A percentile compares a stretch with the other conserved stretches of the same genome.
Conservation (phyloP, 257 asterid genomes). For the Perilla frutescens region DNA sequence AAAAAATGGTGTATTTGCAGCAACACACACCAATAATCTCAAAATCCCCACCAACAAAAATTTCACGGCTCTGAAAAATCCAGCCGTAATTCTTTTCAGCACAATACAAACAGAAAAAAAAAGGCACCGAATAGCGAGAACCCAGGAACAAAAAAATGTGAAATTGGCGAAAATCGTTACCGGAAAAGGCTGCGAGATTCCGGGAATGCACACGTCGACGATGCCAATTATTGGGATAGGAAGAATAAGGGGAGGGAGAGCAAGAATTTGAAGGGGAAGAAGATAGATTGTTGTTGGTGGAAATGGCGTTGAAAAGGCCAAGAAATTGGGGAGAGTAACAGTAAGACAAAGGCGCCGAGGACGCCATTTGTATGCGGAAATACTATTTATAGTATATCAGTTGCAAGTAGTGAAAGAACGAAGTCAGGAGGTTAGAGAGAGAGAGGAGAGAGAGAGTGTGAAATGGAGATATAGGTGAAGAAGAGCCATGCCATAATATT, state of each 20-base stretch:
- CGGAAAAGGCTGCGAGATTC: slow-evolving; percentile 40
- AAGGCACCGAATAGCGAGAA: background rate
- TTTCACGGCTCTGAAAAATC: background rate
- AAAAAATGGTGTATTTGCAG: background rate
- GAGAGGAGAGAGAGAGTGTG: background rate
- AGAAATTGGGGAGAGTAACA: slow-evolving; percentile 36
- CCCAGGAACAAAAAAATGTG: background rate
- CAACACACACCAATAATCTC: background rate
- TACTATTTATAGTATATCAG: slow-evolving; percentile 48
- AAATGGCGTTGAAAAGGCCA: slow-evolving; percentile 36
- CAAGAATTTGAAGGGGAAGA: slow-evolving; percentile 36
- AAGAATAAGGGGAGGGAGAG: slow-evolving; percentile 43
- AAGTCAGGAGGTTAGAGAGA: slow-evolving; percentile 26
- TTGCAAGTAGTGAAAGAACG: slow-evolving; percentile 3
- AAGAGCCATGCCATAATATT: slow-evolving; percentile 20
- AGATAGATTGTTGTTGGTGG: slow-evolving; percentile 23
- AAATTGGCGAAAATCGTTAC: slow-evolving; percentile 23
- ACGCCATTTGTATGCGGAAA: slow-evolving; percentile 40
- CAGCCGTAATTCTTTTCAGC: slow-evolving; percentile 1
- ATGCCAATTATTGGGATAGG: slow-evolving; percentile 26
- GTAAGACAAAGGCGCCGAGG: slow-evolving; percentile 44
- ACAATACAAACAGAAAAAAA: background rate
- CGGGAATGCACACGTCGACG: slow-evolving; percentile 28
- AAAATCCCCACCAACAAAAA: background rate
- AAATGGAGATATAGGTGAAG: slow-evolving; percentile 4